Conservation (phyloP, 768 basidiomycete species). For the Panellus pusillus region DNA sequence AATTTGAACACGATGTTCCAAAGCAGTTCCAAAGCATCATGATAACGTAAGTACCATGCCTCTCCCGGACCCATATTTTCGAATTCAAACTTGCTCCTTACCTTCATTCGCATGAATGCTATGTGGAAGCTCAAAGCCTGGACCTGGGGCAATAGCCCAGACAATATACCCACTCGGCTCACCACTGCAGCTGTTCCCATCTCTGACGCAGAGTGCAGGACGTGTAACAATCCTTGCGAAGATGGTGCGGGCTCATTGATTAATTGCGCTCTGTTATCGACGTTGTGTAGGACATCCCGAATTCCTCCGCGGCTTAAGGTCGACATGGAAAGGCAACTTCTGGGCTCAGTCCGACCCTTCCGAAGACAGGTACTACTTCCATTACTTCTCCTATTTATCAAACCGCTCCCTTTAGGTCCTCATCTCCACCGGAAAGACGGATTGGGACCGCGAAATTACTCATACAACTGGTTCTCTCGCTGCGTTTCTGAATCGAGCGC, state of each 20-base stretch:
- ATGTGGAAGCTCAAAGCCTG: conserved; percentile 42
- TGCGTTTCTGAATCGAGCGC: conserved; percentile 32
- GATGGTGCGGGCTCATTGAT: conserved; percentile 46
- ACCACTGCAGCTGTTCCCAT: conserved; percentile 62
- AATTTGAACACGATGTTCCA: no score
- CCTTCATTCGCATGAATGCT: conserved; percentile 36
- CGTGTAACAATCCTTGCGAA: conserved; percentile 77
- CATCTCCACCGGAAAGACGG: conserved; percentile 85
- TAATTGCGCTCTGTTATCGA: conserved; percentile 25
- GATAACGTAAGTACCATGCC: no score
- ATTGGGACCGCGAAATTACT: conserved; percentile 86
- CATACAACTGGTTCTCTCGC: conserved; percentile 72
- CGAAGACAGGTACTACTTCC: conserved; percentile 61
- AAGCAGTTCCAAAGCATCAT: no score
- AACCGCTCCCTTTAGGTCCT: conserved; percentile 53
- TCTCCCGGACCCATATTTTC: not conserved
- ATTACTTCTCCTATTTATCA: conserved; percentile 3
- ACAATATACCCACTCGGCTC: conserved; percentile 49
- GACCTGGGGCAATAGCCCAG: conserved; percentile 38
- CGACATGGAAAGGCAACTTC: conserved; percentile 79
- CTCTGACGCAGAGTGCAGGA: conserved; percentile 65
- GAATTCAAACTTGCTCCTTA: not conserved
- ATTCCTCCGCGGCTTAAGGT: conserved; percentile 70
- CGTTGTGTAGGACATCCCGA: conserved; percentile 61
- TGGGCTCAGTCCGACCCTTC: conserved; percentile 83